Conservation (phyloP, 1,139 yeast genomes). For the Zygoascus sp. region DNA sequence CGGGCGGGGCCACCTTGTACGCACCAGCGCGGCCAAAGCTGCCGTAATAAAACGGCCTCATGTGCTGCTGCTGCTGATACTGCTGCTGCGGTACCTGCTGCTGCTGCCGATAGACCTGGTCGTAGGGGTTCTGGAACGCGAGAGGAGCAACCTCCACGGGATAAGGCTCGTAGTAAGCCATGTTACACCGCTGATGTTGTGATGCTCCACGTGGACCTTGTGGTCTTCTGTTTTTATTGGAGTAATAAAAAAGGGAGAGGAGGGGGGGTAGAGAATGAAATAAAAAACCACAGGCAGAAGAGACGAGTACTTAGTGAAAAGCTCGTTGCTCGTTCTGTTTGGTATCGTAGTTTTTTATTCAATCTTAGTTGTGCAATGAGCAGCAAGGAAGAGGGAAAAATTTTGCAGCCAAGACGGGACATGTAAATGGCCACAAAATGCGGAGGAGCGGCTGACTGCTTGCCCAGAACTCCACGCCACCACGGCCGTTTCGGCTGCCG, state of each 20-base stretch:
- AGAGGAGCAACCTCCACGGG: slow-evolving; percentile 1
- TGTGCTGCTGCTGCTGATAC: not conserved
- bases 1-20: not conserved
- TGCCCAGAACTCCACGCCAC: not conserved
- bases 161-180: slow-evolving; percentile 1
- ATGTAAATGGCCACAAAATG: not conserved
- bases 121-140: not conserved
- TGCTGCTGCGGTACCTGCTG: not conserved
- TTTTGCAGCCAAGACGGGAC: slow-evolving; percentile 6
- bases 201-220: slow-evolving; percentile 1
- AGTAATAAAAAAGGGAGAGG: too few relatives aligned
- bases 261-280: slow-evolving; percentile 5
- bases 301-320: slow-evolving; percentile 12
- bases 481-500: not conserved
- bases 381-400: slow-evolving; percentile 12
- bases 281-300: slow-evolving; percentile 9
- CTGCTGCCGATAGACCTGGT: not conserved
- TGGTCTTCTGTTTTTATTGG: not conserved
- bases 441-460: not conserved
- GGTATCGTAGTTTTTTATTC: slow-evolving; percentile 9
- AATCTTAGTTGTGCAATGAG: slow-evolving; percentile 8
- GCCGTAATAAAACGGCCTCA: not conserved
- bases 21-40: not conserved
- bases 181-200: not conserved
- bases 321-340: slow-evolving; percentile 9